Evolutionary conservation across 2,329 filamentous ascomycete species (phyloP).

Genomic region (Cephalotrichum gorgonifer): DNA sequence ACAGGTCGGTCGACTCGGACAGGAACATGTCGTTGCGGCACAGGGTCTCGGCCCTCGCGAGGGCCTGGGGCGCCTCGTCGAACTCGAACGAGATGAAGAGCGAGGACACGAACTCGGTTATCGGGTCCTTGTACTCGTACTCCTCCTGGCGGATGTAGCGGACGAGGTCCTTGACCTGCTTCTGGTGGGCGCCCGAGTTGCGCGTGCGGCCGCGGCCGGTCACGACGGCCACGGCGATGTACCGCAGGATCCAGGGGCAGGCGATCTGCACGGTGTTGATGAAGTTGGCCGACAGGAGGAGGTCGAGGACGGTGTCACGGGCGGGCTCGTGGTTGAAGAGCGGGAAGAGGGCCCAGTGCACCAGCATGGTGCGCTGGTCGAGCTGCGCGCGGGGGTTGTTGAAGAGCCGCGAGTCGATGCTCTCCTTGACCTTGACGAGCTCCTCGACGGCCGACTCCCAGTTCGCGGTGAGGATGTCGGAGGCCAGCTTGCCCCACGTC

Average conservation of each 20-base stretch:
- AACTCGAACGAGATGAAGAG: conserved; percentile 83
- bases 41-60: conserved; percentile 80
- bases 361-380: conserved; percentile 90
- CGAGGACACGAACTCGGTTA: conserved; percentile 93
- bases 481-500: conserved; percentile 96
- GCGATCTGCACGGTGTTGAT: conserved; percentile 99
- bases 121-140: conserved; percentile 93
- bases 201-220: conserved; percentile 75
- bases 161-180: conserved; percentile 95
- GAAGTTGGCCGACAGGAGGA: conserved; percentile 94
- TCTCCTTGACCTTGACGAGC: conserved; percentile 79
- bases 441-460: conserved; percentile 94
- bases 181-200: conserved; percentile 84
- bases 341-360: conserved; percentile 97
- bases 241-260: conserved; percentile 93
- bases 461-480: conserved; percentile 87
- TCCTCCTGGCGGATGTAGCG: conserved; percentile 93
- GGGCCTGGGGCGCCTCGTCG: conserved; percentile 85
- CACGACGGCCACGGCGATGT: conserved; percentile 88
- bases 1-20: conserved; percentile 69
- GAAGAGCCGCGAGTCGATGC: conserved; percentile 90
- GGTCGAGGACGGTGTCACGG: conserved; percentile 82
- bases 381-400: conserved; percentile 94
- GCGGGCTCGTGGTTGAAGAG: conserved; percentile 96
- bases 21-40: conserved; percentile 95